Percentiles rank a stretch among this genome's conserved stretches.
phyloP scores from a whole-genome alignment of 129 eudicot species.

The Escallonia rubra region DNA sequence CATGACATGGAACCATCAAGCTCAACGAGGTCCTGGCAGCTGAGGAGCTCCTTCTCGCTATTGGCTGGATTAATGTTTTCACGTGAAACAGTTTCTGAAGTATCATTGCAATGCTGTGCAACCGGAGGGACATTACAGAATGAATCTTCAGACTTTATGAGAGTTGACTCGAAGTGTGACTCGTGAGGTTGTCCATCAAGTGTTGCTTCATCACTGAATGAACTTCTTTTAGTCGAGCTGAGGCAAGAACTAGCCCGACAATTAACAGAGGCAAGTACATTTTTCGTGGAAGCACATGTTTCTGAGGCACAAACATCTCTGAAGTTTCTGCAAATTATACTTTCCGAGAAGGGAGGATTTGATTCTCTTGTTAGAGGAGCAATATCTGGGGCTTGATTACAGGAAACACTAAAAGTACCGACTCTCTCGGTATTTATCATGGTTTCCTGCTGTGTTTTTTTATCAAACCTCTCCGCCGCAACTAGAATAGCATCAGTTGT shows the following conservation, averaged over 20 bases:
- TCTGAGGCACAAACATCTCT: conserved; percentile 15
- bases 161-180: conserved; percentile 1
- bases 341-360: conserved; percentile 24
- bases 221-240: conserved; percentile 3
- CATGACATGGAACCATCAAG: conserved; percentile 16
- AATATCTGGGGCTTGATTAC: conserved; percentile 1
- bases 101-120: conserved; percentile 12
- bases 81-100: neutral
- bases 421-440: conserved; percentile 14
- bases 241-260: neutral
- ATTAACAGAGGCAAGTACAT: neutral
- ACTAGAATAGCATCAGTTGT: neutral
- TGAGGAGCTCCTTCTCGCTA: neutral
- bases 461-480: conserved; percentile 10
- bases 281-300: conserved; percentile 4
- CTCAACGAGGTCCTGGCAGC: conserved; percentile 10
- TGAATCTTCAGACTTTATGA: conserved; percentile 1
- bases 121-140: conserved; percentile 1
- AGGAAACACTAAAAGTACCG: conserved; percentile 4
- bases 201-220: conserved; percentile 11
- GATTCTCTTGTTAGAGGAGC: conserved; percentile 6
- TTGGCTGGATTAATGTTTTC: conserved; percentile 3
- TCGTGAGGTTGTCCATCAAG: conserved; percentile 5
- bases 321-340: conserved; percentile 21
- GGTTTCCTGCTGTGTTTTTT: conserved; percentile 13